phyloP scores from a whole-genome alignment of 805 yeast genomes.

The Kodamaea laetipori region DNA sequence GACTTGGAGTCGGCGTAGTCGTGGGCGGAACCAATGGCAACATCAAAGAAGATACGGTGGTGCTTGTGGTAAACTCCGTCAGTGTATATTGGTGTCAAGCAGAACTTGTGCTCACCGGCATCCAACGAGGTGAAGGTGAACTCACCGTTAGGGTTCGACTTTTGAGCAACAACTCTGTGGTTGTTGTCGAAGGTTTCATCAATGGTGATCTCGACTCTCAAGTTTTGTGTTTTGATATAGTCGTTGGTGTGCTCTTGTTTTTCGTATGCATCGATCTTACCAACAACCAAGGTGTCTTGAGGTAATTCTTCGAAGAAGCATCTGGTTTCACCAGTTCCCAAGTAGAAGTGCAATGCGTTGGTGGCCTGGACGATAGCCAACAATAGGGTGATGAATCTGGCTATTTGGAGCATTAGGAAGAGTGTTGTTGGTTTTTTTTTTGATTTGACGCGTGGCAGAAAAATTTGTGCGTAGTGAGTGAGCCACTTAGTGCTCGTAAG shows the following conservation, averaged over 20 bases:
- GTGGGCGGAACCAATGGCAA: slow-evolving; percentile 64
- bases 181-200: slow-evolving; percentile 77
- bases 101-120: slow-evolving; percentile 81
- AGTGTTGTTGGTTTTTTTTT: slow-evolving; percentile 7
- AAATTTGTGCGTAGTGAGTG: slow-evolving; percentile 3
- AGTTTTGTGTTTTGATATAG: slow-evolving; percentile 53
- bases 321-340: slow-evolving; percentile 70
- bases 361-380: slow-evolving; percentile 16
- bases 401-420: slow-evolving; percentile 11
- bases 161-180: slow-evolving; percentile 75
- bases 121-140: slow-evolving; percentile 82
- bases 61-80: slow-evolving; percentile 66
- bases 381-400: slow-evolving; percentile 14
- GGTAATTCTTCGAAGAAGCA: slow-evolving; percentile 87
- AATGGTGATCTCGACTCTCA: slow-evolving; percentile 68
- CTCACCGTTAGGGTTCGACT: slow-evolving; percentile 59
- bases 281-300: slow-evolving; percentile 77
- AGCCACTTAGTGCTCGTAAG: too few relatives aligned
- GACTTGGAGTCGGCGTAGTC: slow-evolving; percentile 64
- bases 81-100: slow-evolving; percentile 62
- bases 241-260: slow-evolving; percentile 48
- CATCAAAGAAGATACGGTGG: slow-evolving; percentile 73
- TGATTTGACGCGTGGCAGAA: slow-evolving; percentile 12
- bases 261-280: slow-evolving; percentile 69
- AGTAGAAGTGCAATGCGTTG: slow-evolving; percentile 72